These are phyloP conservation scores for Raffaelea arxii DNA, from an alignment of 2,329 filamentous ascomycete genomes.

Conservation along the genomic window DNA sequence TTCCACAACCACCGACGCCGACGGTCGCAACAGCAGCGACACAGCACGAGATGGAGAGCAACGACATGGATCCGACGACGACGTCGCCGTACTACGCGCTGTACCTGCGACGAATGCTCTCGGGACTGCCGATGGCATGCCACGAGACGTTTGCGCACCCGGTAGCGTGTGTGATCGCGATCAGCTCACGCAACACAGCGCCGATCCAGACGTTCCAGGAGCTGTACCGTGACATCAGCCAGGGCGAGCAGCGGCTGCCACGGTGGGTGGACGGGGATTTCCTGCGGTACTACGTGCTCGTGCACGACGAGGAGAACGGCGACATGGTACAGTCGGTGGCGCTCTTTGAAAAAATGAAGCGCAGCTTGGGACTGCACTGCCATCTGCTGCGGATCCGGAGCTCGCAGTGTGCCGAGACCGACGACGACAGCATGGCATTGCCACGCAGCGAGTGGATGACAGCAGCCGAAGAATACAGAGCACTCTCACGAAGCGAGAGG, in stretches of 20 bases:
- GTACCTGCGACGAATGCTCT: constrained; percentile 76
- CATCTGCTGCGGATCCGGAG: constrained; percentile 81
- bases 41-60: constrained; percentile 22
- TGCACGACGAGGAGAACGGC: constrained; percentile 93
- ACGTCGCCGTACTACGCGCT: constrained; percentile 76
- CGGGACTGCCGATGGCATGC: constrained; percentile 64
- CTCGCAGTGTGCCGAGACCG: constrained; percentile 74
- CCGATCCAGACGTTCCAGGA: constrained; percentile 81
- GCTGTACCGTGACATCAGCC: constrained; percentile 76
- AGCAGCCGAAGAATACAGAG: constrained; percentile 70
- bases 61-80: constrained; percentile 32
- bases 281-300: constrained; percentile 87
- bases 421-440: constrained; percentile 79
- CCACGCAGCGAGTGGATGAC: constrained; percentile 84
- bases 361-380: constrained; percentile 93
- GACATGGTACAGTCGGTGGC: constrained; percentile 84
- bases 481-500: constrained; percentile 52
- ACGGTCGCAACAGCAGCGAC: no score
- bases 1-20: constrained; percentile 19
- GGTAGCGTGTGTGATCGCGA: constrained; percentile 87
- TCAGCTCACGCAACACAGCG: constrained; percentile 74
- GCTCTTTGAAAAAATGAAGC: constrained; percentile 97
- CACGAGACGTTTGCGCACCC: constrained; percentile 95
- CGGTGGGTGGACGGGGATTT: constrained; percentile 87
- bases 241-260: constrained; percentile 63